These are phyloP conservation scores for Larix kaempferi DNA, from an alignment of 75 land plant species.

Conservation along the genomic window DNA sequence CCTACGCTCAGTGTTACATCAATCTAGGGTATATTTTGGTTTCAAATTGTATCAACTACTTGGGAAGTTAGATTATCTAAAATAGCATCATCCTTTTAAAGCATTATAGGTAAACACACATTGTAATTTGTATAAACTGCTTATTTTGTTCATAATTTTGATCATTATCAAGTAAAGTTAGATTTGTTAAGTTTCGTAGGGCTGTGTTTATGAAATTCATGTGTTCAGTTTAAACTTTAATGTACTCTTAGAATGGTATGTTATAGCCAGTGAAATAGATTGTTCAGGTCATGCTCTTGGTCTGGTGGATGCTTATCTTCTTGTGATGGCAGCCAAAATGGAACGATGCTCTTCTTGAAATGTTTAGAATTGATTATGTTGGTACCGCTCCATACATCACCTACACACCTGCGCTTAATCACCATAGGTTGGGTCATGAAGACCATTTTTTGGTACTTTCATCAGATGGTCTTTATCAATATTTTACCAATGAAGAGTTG, in stretches of 20 bases:
- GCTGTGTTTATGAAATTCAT: too few relatives aligned
- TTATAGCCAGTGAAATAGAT: neutral
- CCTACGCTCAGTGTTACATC: neutral
- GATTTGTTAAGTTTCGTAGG: too few relatives aligned
- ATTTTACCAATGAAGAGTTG: constrained; percentile 10
- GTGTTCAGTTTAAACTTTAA: too few relatives aligned
- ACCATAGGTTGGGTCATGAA: constrained; percentile 78
- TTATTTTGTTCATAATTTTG: neutral
- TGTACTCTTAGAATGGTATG: neutral
- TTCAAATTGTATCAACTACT: too few relatives aligned
- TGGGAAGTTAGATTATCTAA: too few relatives aligned
- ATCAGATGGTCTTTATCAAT: constrained; percentile 8
- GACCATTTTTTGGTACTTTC: constrained; percentile 60
- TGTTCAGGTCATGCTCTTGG: neutral
- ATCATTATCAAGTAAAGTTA: too few relatives aligned
- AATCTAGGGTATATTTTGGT: too few relatives aligned
- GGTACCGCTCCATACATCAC: constrained; percentile 81
- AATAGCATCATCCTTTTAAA: neutral
- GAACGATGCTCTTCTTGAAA: constrained; percentile 91
- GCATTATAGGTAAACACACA: too few relatives aligned
- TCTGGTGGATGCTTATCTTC: constrained; percentile 5
- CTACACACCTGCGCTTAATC: constrained; percentile 75
- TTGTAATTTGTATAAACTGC: too few relatives aligned
- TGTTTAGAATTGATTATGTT: constrained; percentile 86
- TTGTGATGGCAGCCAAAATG: constrained; percentile 79